Base-by-base conservation (phyloP, 2,329 filamentous ascomycete genomes). In the Calonectria pteridis region DNA sequence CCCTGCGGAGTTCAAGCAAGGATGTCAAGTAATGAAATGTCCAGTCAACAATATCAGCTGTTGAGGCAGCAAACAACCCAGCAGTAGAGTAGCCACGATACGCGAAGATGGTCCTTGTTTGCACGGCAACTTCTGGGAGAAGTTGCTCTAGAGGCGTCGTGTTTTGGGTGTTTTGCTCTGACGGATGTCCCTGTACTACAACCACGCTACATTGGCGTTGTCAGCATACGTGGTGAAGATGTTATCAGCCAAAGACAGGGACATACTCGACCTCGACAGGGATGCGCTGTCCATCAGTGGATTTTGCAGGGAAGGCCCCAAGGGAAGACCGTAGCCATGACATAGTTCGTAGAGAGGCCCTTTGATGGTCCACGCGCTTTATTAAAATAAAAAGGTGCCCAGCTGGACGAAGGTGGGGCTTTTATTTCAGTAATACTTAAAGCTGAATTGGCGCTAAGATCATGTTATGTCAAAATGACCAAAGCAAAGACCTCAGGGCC, bases 1-100 rank as follows among this genome's bases (percentile, higher is more conserved):
- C 50, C 37, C 46, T 53, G 14, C 66, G 66, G 33, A 59, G 66
- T 18, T 68, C 49, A 46, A 59, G 35, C 20, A 68, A 40, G 10
- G 49, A 55, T 35, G 26, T 50, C 18, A 68, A 46, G 10, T 50
- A 68, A 31, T 68, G 50, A 49, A 58, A 68, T 10, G 51, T 53
- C 66, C 66, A 68, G n/a, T 68, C 66, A 31, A 68, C 66, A 6
- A 68, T 49, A 16, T 68, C 66, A 13, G 66, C 66, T 23, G 66
- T 59, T 1, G 66, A 59, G 13, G 51, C 66, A 29, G 51, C 7
- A 40, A 68, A 68, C 13, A 68, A 14, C 2, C 28, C 20, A 6
- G 51, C 20, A 6, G 40, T 46, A 14, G 51, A 59, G 7, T 31
- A 50, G 16, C 37, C 51, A 6, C 37, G 28, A 46, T 33, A 31